Evolutionary conservation across 2,329 filamentous ascomycete genomes (phyloP).

Genomic region (Paracoccidioides lutzii): DNA sequence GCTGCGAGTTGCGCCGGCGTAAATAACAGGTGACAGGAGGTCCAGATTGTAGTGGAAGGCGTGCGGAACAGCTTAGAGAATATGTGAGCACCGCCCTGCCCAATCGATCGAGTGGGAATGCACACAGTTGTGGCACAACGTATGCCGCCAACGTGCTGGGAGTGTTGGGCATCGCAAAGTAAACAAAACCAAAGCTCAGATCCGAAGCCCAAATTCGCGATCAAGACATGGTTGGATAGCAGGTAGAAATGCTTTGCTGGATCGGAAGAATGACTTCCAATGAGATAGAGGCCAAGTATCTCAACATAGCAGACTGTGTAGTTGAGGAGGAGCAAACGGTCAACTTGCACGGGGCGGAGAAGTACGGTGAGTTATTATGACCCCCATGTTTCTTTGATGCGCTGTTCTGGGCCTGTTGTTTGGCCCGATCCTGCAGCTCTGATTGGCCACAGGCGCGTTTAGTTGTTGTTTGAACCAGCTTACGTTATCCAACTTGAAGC

Average conservation of each 20-base stretch:
- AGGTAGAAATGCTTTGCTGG: neutral
- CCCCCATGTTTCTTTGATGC: neutral
- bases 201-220: neutral
- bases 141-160: neutral
- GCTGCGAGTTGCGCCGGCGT: neutral
- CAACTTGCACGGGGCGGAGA: neutral
- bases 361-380: neutral
- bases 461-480: neutral
- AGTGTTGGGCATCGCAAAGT: neutral
- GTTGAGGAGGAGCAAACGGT: neutral
- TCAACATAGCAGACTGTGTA: neutral
- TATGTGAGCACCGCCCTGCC: neutral
- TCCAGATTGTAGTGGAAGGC: neutral
- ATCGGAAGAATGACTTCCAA: neutral
- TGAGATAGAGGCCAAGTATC: neutral
- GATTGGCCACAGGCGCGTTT: neutral
- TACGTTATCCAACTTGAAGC: neutral
- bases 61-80: neutral
- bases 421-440: neutral
- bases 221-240: neutral
- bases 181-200: conserved; percentile 1
- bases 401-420: neutral
- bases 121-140: neutral
- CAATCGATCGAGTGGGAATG: neutral
- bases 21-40: neutral